A percentile compares a stretch with the other conserved stretches of the same genome.
Evolutionary conservation across 1,284 basidiomycete genomes (phyloP).

Genomic region (Naganishia cerealis): DNA sequence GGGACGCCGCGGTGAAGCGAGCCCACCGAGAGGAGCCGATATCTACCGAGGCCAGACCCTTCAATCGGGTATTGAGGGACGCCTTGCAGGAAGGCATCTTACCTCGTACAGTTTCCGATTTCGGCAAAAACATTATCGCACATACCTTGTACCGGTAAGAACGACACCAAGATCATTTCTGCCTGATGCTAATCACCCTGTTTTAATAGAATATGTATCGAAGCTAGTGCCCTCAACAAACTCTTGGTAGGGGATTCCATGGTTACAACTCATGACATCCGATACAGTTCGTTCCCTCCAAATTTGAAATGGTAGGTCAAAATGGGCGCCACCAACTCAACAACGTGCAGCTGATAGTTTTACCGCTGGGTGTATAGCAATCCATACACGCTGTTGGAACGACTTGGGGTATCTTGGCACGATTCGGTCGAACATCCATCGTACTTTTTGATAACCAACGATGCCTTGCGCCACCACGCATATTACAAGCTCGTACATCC

Average conservation of each 20-base stretch:
- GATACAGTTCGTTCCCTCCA: slow-evolving; percentile 26
- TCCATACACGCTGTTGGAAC: slow-evolving; percentile 38
- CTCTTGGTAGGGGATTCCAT: slow-evolving; percentile 18
- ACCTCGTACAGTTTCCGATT: slow-evolving; percentile 36
- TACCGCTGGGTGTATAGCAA: slow-evolving; percentile 33
- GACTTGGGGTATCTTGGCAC: slow-evolving; percentile 39
- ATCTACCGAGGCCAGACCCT: slow-evolving; percentile 34
- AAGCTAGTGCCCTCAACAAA: slow-evolving; percentile 31
- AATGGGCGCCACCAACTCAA: neutral
- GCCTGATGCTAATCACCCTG: neutral
- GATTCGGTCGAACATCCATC: slow-evolving; percentile 34
- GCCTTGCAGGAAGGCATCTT: slow-evolving; percentile 36
- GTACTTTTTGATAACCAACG: slow-evolving; percentile 38
- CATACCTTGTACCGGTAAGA: slow-evolving; percentile 43
- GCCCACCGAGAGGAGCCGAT: slow-evolving; percentile 6
- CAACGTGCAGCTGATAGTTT: neutral
- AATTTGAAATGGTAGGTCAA: slow-evolving; percentile 27
- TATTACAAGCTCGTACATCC: slow-evolving; percentile 41
- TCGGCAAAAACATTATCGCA: slow-evolving; percentile 38
- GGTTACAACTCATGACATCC: neutral
- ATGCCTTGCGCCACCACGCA: slow-evolving; percentile 42
- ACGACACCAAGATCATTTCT: no score
- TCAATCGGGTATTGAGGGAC: slow-evolving; percentile 36
- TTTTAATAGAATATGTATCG: slow-evolving; percentile 21
- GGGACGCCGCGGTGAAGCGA: slow-evolving; percentile 34